These are phyloP conservation scores for Aureobasidium musti DNA, from an alignment of 2,329 filamentous ascomycete genomes.

Conservation along the genomic window DNA sequence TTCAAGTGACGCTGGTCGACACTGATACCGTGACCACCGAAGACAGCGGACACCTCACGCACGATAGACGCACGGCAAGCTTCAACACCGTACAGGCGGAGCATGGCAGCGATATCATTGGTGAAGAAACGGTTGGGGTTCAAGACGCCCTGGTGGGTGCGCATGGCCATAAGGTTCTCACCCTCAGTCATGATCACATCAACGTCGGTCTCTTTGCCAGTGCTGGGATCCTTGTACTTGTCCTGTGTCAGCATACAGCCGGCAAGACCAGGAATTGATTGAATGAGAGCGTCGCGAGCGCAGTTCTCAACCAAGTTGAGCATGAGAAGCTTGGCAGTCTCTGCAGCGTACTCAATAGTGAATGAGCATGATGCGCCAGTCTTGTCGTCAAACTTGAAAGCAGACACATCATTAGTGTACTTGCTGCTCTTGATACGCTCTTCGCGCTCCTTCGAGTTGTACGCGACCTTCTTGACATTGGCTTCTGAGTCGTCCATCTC, in stretches of 20 bases:
- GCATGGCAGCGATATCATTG: slow-evolving; percentile 87
- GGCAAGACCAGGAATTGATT: slow-evolving; percentile 77
- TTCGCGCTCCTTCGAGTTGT: slow-evolving; percentile 57
- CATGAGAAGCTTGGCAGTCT: slow-evolving; percentile 88
- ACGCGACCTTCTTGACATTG: slow-evolving; percentile 32
- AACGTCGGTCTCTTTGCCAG: slow-evolving; percentile 47
- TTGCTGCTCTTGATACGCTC: slow-evolving; percentile 63
- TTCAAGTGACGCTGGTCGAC: slow-evolving; percentile 93
- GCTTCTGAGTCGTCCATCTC: slow-evolving; percentile 47
- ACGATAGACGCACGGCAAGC: slow-evolving; percentile 87
- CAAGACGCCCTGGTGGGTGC: slow-evolving; percentile 80
- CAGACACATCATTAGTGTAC: slow-evolving; percentile 64
- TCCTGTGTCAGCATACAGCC: slow-evolving; percentile 65
- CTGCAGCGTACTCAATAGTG: slow-evolving; percentile 76
- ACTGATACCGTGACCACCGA: slow-evolving; percentile 84
- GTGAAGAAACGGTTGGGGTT: slow-evolving; percentile 84
- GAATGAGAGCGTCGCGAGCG: slow-evolving; percentile 76
- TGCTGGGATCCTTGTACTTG: slow-evolving; percentile 53
- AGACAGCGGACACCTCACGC: slow-evolving; percentile 80
- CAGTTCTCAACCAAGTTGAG: slow-evolving; percentile 84
- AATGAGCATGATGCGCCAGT: slow-evolving; percentile 75
- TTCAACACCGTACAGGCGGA: slow-evolving; percentile 87
- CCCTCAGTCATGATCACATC: slow-evolving; percentile 72
- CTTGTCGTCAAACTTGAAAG: slow-evolving; percentile 77
- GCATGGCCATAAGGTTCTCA: slow-evolving; percentile 88